phyloP scores from a whole-genome alignment of 768 basidiomycete species.

The Lentinula edodes region DNA sequence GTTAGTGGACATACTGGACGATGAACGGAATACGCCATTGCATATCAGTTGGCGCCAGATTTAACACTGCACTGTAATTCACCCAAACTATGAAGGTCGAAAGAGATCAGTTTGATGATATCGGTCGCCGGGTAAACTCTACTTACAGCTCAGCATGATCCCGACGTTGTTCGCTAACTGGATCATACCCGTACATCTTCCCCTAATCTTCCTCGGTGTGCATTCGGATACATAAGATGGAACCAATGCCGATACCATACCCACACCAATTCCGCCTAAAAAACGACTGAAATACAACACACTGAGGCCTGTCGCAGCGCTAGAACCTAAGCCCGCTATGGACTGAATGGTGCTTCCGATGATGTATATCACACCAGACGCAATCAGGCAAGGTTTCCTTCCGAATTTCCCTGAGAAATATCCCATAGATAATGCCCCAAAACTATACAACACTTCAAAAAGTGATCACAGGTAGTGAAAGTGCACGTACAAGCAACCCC shows the following conservation, averaged over 20 bases:
- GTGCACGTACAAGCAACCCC: conserved; percentile 39
- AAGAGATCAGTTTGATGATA: background rate
- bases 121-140: background rate
- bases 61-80: conserved; percentile 34
- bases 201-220: conserved; percentile 40
- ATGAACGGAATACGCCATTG: conserved; percentile 53
- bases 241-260: conserved; percentile 44
- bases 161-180: conserved; percentile 32
- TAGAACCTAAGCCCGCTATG: conserved; percentile 35
- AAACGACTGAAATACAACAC: conserved; percentile 48
- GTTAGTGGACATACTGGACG: conserved; percentile 27
- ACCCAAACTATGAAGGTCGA: background rate
- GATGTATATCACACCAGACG: conserved; percentile 40
- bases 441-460: conserved; percentile 20
- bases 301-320: conserved; percentile 23
- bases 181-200: conserved; percentile 42
- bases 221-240: conserved; percentile 50
- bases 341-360: conserved; percentile 44
- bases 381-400: conserved; percentile 37
- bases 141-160: conserved; percentile 32
- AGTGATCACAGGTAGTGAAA: background rate
- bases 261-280: conserved; percentile 56
- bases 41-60: conserved; percentile 29
- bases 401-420: conserved; percentile 38
- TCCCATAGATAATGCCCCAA: conserved; percentile 37